Evolutionary conservation across 805 yeast genomes (phyloP).

Genomic region (Vanderwaltozyma tropicalis): DNA sequence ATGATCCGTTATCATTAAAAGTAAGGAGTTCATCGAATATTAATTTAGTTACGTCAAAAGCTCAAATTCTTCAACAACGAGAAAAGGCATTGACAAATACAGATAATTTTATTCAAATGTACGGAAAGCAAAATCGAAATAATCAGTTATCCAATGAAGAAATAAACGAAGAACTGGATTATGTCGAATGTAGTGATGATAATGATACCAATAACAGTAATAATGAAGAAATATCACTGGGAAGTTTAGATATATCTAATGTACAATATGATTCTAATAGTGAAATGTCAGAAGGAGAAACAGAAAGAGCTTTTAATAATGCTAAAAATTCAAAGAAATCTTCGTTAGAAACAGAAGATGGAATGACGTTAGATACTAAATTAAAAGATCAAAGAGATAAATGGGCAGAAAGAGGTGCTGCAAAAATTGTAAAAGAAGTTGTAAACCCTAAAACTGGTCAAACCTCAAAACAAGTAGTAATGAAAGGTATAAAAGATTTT

Average conservation of each 20-base stretch:
- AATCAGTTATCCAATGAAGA: not conserved
- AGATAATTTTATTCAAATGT: constrained; percentile 21
- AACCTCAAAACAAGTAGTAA: constrained; percentile 40
- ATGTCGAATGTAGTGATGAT: constrained; percentile 1
- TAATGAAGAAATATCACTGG: constrained; percentile 6
- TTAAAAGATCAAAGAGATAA: constrained; percentile 29
- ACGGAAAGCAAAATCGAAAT: not conserved
- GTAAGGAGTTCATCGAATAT: constrained; percentile 18
- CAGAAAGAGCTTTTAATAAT: not conserved
- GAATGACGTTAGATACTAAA: constrained; percentile 13
- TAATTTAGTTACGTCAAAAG: constrained; percentile 11
- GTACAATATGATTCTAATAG: not conserved
- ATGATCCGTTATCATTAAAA: not conserved
- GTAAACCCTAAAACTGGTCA: constrained; percentile 39
- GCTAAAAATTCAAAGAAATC: not conserved
- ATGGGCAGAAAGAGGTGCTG: constrained; percentile 54
- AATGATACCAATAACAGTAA: constrained; percentile 2
- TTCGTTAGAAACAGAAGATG: constrained; percentile 5
- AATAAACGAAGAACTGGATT: not conserved
- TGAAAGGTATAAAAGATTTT: constrained; percentile 66
- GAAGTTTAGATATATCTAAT: constrained; percentile 2
- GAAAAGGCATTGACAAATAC: constrained; percentile 27
- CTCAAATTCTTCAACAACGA: constrained; percentile 4
- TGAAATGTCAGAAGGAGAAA: not conserved
- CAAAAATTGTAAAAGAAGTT: constrained; percentile 38